Base-by-base conservation (phyloP, 1,284 basidiomycete species). In the Melampsora americana region DNA sequence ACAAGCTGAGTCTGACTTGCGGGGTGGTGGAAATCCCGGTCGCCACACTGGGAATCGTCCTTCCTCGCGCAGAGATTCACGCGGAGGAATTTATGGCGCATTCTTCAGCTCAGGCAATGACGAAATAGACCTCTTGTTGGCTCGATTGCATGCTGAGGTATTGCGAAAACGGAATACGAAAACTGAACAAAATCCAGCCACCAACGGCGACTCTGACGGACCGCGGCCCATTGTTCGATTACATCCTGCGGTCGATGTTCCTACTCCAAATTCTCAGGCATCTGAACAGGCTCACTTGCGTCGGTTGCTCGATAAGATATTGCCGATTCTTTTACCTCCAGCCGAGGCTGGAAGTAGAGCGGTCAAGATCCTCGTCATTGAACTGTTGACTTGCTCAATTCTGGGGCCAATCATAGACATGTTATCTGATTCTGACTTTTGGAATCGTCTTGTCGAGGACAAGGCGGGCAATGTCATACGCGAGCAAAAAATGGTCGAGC, bases 371-470 rank as follows among this genome's bases (percentile, higher is more conserved):
- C 35, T 3, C 16, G 88, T 88, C 18, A 85, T 92, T 62, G 95
- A 99, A 83, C 87, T 98, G 35, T 35, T 35, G 35, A 35, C 35
- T 35, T 35, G 35, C 35, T 35, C 35, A 35, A 35, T 35, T 35
- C 82, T 97, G 42, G 88, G 90, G 80, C 93, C 95, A 2, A 83
- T 95, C 72, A 90, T 97, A 85, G 92, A 97, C 73, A 91, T 95
- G 89, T 81, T 98, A 61, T 87, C 91, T 66, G 95, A 98, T 82
- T 92, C 93, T 20, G 95, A 98, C 83, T 96, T 96, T 79, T 97
- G 94, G 93, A 98, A 98, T 84, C 86, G 89, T 72, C 87, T 89
- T 64, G 91, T 98, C 70, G 94, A 97, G 82, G 90, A 94, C 84
- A 78, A 92, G 91, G 92, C 92, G 60, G 91, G 91, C 30, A 92